Evolutionary conservation across 495 filamentous ascomycete genomes (phyloP), one percentile per base, ranked within the genome.

Genomic region (Staphylotrichum longicolle): DNA sequence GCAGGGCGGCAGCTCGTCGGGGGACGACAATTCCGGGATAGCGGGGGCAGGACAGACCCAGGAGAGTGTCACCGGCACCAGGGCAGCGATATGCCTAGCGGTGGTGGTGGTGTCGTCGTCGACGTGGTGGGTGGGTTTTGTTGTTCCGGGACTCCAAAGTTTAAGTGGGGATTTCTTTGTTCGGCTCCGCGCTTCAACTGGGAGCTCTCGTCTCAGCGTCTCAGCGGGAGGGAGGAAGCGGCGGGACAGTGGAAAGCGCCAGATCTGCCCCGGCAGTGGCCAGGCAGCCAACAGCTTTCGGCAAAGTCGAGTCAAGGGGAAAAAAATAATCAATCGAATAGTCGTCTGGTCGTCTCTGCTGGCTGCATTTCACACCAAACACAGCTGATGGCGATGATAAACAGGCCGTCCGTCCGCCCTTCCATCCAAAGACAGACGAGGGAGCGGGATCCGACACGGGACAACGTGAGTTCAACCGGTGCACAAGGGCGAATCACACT

Each of bases 141-240:
- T 63, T 70, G 68, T 62, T 68, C 62, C 62, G 58, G 59, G 64
- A 55, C 63, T 50, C 60, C 53, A 69, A 72, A 69, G 64, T 62
- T 72, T 63, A 72, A 71, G 70, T 72, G 70, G 70, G 62, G 64
- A 60, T 33, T 54, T 60, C 56, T 58, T 65, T 60, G 57, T 62
- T 63, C 35, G 54, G 54, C 45, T 47, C 48, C 34, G 48, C 32
- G 61, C 48, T 33, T 11, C 35, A 27, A 27, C 20, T 27, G 20
- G 20, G 20, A 27, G 20, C 20, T 27, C 20, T 27, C 20, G 20
- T 27, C 20, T 27, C 20, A 27, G 20, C 20, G 20, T 27, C 20
- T 27, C 20, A 27, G 20, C 20, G 20, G 20, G 20, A 27, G 20
- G 20, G 20, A 27, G 20, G 20, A 27, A 27, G 20, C 20, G 20